Evolutionary conservation across 176 grass and related monocot species (phyloP).

Genomic region (Raddia distichophylla): DNA sequence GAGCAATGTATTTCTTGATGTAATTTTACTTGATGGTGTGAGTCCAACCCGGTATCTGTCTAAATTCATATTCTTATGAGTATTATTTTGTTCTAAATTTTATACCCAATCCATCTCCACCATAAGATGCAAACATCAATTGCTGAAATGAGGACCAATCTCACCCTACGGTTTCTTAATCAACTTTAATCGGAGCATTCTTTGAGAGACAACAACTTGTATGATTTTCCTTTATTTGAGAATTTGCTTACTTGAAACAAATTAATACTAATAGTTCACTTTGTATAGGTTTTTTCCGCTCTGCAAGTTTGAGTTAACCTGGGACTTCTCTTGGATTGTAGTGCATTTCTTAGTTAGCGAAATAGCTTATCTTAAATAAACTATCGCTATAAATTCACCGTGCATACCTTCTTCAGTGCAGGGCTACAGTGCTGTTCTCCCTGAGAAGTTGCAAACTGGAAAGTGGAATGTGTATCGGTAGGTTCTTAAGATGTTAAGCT

Average conservation of each 20-base stretch:
- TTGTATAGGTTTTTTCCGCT: background rate
- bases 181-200: background rate
- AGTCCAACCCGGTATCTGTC: background rate
- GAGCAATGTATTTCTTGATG: background rate
- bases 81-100: background rate
- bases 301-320: background rate
- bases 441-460: conserved; percentile 93
- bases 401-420: conserved; percentile 58
- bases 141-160: background rate
- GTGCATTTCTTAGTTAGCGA: conserved; percentile 7
- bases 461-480: conserved; percentile 99
- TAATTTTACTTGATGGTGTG: background rate
- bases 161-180: background rate
- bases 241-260: background rate
- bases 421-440: conserved; percentile 82
- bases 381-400: conserved; percentile 7
- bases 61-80: background rate
- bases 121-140: background rate
- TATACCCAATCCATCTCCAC: background rate
- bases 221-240: background rate
- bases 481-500: conserved; percentile 18
- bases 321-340: background rate
- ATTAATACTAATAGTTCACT: background rate
- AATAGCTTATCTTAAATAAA: conserved; percentile 6
- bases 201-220: background rate